Evolutionary conservation across 2,329 filamentous ascomycete genomes (phyloP), one percentile per base, ranked within the genome.

Genomic region (Geosmithia flava): DNA sequence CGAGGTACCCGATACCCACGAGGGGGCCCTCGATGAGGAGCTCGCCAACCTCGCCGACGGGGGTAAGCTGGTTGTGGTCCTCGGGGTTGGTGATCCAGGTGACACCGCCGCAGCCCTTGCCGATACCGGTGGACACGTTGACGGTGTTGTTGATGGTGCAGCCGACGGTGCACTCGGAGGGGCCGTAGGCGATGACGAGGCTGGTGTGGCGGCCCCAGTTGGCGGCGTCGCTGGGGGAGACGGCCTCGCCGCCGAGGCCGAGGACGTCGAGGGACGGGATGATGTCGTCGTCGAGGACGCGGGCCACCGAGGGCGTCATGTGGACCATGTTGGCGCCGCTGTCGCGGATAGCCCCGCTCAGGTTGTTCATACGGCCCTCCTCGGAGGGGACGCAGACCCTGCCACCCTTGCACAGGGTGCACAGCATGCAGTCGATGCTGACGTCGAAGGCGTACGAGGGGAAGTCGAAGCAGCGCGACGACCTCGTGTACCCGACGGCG

Each of bases 1-100:
- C 74, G 20, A 82, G 62, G 50, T 85, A 85, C 23, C 78, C 79
- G 33, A 75, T 66, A 10, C 78, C 79, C 2, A 85, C 75, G n/a
- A 77, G 71, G 1, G 78, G 77, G 0, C 76, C 76, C 51, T 75
- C 74, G 15, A 80, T 62, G 3, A 76, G 59, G n/a, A 78, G 61
- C 56, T 78, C 74, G 6, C 75, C 75, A 1, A 76, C 65, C 2
- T 65, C 62, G 0, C 74, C 74, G 1, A 75, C 58, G 0, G 72
- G 70, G 4, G 70, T 64, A 3, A 77, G 66, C 16, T 59, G 62
- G 48, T 74, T 56, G 49, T 72, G 65, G 47, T 73, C 64, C 1
- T 68, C 63, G 0, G 72, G 66, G 44, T 76, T 68, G 11, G 75
- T 70, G 19, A 77, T 68, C 72, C 72, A 77, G n/a, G 66, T 66